Percentiles rank a stretch among this genome's conserved stretches.
These are phyloP conservation scores for Fraxinus pennsylvanica DNA, from an alignment of 257 asterid species.

Conservation along the genomic window DNA sequence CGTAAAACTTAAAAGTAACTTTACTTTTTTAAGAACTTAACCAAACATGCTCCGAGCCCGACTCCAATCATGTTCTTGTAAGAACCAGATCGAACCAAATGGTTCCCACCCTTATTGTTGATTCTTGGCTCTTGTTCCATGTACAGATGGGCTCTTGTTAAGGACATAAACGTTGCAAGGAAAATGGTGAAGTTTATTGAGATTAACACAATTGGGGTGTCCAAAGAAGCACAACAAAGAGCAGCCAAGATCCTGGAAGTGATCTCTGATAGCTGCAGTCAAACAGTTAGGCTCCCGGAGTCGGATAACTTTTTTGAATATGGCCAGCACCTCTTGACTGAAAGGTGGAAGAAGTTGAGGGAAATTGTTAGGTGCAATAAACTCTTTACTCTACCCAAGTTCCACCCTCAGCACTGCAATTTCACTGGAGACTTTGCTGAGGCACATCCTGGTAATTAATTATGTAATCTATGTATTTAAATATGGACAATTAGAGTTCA, in stretches of 20 bases:
- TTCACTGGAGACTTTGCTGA: slow-evolving; percentile 42
- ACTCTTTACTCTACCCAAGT: slow-evolving; percentile 46
- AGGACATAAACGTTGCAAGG: slow-evolving; percentile 56
- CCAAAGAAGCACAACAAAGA: slow-evolving; percentile 80
- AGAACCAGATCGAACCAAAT: background rate
- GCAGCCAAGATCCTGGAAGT: slow-evolving; percentile 60
- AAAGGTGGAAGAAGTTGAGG: slow-evolving; percentile 65
- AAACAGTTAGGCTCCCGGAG: slow-evolving; percentile 19
- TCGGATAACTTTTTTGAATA: slow-evolving; percentile 55
- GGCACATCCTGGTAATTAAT: slow-evolving; percentile 59
- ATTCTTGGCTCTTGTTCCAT: background rate
- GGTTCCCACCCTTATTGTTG: background rate
- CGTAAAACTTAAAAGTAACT: too few species aligned
- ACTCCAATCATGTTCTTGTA: background rate
- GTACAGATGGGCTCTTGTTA: slow-evolving; percentile 82
- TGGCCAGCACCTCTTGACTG: slow-evolving; percentile 39
- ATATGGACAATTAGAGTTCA: background rate
- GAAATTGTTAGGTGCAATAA: slow-evolving; percentile 28
- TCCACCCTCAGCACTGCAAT: slow-evolving; percentile 50
- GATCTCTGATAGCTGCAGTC: slow-evolving; percentile 57
- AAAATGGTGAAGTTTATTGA: slow-evolving; percentile 76
- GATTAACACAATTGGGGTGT: slow-evolving; percentile 77
- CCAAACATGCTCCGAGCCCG: too few species aligned
- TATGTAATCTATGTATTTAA: background rate
- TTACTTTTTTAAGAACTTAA: too few species aligned